Evolutionary conservation across 805 yeast species (phyloP), one percentile per base, ranked within the genome.

Genomic region (Hanseniaspora lindneri): DNA sequence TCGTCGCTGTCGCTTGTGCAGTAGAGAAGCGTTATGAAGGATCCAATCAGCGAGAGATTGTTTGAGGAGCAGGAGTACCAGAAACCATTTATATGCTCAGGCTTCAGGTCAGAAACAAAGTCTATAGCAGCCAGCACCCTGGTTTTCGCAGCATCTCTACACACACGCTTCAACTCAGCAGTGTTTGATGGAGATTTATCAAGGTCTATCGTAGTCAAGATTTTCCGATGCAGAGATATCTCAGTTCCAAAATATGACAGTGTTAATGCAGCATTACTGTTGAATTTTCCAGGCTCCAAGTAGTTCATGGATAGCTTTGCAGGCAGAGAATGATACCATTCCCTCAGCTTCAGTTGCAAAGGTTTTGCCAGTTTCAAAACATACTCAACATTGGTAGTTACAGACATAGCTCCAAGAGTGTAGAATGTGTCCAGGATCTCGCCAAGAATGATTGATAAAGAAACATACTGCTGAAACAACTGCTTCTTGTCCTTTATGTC

Each of bases 221-320:
- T 83, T 56, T 79, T 77, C 43, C 96, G 67, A 62, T 88, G 96
- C 21, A 88, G 67, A 0, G 92, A 82, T 33, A 88, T 76, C 59
- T 88, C 97, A 0, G 94, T 82, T 0, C 94, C 89, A 65, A 87
- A 83, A 61, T 88, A 88, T 1, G 94, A 82, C 41, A 88, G 64
- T 50, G 87, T 94, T 44, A 88, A 66, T 53, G 82, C 78, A 0
- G 94, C 89, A 59, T 81, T 80, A 14, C 88, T 73, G 56, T 80
- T 81, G 49, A 80, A 72, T 55, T 75, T 76, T 39, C 83, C 67
- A 8, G 80, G 76, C 52, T 72, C 74, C 13, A 75, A 70, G 1
- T 77, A 65, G 49, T 64, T 71, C 83, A 78, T 80, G 51, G 78
- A 86, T 30, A 80, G 64, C 55, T 71, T 76, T 23, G 66, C 65